Evolutionary conservation across 257 asterid genomes (phyloP).

Genomic region (Apocynum venetum): DNA sequence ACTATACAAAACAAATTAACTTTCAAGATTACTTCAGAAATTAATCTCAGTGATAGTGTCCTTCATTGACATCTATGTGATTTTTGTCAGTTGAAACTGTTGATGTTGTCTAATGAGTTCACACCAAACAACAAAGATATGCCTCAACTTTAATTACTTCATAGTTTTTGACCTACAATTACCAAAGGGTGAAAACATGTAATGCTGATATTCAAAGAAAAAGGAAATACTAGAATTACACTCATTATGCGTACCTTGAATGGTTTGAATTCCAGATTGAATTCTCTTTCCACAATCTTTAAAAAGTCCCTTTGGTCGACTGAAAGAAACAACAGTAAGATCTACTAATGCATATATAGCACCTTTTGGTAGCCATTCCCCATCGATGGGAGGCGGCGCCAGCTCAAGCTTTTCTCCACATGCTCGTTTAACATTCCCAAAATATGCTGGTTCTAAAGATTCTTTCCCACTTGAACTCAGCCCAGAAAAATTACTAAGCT

Average conservation of each 20-base stretch:
- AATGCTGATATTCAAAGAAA: not conserved
- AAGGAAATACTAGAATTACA: slow-evolving; percentile 9
- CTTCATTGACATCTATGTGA: not conserved
- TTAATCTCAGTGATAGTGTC: not conserved
- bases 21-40: not conserved
- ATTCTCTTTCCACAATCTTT: slow-evolving; percentile 85
- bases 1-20: not conserved
- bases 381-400: slow-evolving; percentile 98
- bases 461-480: slow-evolving; percentile 43
- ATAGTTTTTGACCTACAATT: not conserved
- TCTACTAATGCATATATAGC: slow-evolving; percentile 92
- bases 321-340: slow-evolving; percentile 79
- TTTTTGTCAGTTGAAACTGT: not conserved
- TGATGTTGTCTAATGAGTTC: not conserved
- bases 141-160: not conserved
- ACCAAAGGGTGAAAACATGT: slow-evolving; percentile 9
- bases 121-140: not conserved
- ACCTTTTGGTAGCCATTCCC: slow-evolving; percentile 98
- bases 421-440: slow-evolving; percentile 81
- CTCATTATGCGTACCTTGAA: slow-evolving; percentile 56
- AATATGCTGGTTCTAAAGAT: slow-evolving; percentile 80
- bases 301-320: slow-evolving; percentile 88
- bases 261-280: slow-evolving; percentile 72
- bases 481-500: slow-evolving; percentile 48
- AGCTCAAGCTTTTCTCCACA: slow-evolving; percentile 71